phyloP scores from a whole-genome alignment of 345 rosid genomes.

The Crucihimalaya himalaica region DNA sequence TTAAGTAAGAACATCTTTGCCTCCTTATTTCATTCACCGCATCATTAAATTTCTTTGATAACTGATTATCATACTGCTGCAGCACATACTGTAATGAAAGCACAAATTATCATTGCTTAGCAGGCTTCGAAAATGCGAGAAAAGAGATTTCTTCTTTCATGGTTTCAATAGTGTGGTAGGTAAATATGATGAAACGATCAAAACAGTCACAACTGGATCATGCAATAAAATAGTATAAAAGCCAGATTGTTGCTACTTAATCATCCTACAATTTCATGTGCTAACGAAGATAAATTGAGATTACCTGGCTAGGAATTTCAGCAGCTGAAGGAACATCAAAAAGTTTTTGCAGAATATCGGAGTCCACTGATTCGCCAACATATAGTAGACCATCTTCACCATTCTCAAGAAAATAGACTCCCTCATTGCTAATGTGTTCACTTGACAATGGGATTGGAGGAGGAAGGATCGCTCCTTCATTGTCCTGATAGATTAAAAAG shows the following conservation, averaged over 20 bases:
- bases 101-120: slow-evolving; percentile 8
- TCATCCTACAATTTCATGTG: neutral
- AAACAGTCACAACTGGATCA: neutral
- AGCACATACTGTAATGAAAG: slow-evolving; percentile 63
- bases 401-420: slow-evolving; percentile 92
- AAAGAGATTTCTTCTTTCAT: slow-evolving; percentile 13
- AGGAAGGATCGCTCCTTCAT: slow-evolving; percentile 58
- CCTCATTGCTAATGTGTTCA: slow-evolving; percentile 78
- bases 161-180: neutral
- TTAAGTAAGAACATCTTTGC: slow-evolving; percentile 89
- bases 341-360: slow-evolving; percentile 65
- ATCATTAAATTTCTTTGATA: slow-evolving; percentile 84
- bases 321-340: slow-evolving; percentile 64
- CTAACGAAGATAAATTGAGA: neutral
- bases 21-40: slow-evolving; percentile 83
- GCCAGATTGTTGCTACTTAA: neutral
- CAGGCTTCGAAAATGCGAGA: neutral
- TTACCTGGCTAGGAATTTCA: slow-evolving; percentile 80
- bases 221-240: slow-evolving; percentile 2
- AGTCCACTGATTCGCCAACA: slow-evolving; percentile 63
- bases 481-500: slow-evolving; percentile 52
- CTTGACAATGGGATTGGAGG: slow-evolving; percentile 80
- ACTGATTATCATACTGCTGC: slow-evolving; percentile 71
- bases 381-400: slow-evolving; percentile 86
- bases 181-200: slow-evolving; percentile 1